These are phyloP conservation scores for Eucalyptus sideroxylon DNA, from an alignment of 345 rosid genomes.

Conservation along the genomic window DNA sequence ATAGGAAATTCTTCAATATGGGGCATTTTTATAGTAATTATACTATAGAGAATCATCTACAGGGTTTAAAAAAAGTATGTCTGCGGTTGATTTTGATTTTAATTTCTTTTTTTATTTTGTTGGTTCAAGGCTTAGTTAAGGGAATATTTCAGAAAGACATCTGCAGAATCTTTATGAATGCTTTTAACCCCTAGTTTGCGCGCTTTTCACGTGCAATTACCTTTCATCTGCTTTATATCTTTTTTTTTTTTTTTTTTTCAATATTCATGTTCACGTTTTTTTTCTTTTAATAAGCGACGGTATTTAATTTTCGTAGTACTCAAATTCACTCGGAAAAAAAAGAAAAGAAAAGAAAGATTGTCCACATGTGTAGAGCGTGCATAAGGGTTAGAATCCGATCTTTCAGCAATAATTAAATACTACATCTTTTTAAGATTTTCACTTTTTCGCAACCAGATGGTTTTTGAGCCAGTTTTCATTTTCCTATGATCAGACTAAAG, in stretches of 20 bases:
- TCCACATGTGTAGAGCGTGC: not conserved
- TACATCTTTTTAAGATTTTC: too few relatives aligned
- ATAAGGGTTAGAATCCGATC: too few relatives aligned
- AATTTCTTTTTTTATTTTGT: not conserved
- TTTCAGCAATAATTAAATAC: too few relatives aligned
- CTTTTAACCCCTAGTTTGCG: not conserved
- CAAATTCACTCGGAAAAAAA: not conserved
- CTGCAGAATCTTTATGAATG: not conserved
- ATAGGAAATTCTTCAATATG: not conserved
- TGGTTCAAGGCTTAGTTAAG: not conserved
- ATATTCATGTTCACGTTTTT: not conserved
- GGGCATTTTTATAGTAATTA: not conserved
- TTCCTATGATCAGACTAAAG: too few relatives aligned
- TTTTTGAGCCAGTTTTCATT: too few relatives aligned
- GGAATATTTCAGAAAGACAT: not conserved
- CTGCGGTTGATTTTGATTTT: not conserved
- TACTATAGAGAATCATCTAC: not conserved
- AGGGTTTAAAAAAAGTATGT: not conserved
- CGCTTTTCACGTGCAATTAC: not conserved
- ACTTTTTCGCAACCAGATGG: too few relatives aligned
- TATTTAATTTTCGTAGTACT: not conserved
- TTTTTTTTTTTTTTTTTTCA: not conserved
- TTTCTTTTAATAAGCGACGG: not conserved
- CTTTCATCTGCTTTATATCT: not conserved
- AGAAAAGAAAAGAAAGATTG: not conserved